These are phyloP conservation scores for Psilocybe sp. DNA, from an alignment of 768 basidiomycete species.

Conservation along the genomic window DNA sequence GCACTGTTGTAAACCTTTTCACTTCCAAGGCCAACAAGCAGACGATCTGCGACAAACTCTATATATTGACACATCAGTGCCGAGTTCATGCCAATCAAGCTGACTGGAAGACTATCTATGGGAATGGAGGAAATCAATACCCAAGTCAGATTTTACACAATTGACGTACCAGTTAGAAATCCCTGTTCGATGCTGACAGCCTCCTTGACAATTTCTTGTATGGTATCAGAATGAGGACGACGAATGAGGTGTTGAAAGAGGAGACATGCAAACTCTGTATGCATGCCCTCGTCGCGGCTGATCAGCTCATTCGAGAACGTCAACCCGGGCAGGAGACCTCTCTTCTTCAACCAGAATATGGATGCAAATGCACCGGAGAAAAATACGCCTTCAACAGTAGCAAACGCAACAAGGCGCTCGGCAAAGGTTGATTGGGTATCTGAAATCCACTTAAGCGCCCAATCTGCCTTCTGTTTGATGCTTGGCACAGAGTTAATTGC, in stretches of 20 bases:
- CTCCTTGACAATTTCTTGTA: conserved; percentile 69
- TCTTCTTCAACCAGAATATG: conserved; percentile 97
- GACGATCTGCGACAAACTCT: no score
- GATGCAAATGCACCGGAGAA: no score
- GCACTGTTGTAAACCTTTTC: no score
- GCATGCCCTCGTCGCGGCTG: conserved; percentile 92
- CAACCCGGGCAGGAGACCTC: conserved; percentile 95
- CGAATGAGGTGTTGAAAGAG: conserved; percentile 80
- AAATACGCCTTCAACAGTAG: conserved; percentile 94
- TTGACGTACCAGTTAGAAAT: conserved; percentile 74
- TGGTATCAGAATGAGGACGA: conserved; percentile 77
- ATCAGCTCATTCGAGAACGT: conserved; percentile 98
- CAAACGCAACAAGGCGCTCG: conserved; percentile 89
- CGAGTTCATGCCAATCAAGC: no score
- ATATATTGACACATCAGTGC: no score
- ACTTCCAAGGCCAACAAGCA: no score
- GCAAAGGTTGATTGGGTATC: conserved; percentile 77
- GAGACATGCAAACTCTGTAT: conserved; percentile 94
- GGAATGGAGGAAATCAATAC: no score
- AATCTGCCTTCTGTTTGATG: conserved; percentile 87
- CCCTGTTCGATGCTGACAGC: conserved; percentile 87
- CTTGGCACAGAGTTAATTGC: conserved; percentile 93
- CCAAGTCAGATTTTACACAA: no score
- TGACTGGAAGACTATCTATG: no score
- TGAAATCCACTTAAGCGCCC: conserved; percentile 91